Base-by-base conservation (phyloP, 2,329 filamentous ascomycete species). In the Cucurbitaria berberidis region DNA sequence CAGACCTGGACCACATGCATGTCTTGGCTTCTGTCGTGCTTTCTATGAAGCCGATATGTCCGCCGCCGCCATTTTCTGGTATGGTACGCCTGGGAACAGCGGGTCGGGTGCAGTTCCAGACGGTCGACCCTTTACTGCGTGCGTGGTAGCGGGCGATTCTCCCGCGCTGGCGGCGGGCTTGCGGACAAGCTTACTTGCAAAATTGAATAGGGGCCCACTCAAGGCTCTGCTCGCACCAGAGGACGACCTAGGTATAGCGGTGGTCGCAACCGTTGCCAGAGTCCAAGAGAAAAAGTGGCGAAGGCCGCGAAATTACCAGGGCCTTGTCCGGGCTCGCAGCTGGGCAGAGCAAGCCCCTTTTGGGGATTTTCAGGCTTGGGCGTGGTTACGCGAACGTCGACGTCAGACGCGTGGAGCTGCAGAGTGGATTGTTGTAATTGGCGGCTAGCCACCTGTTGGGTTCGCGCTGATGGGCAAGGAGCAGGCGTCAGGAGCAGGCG, bases 381-480 rank as follows among this genome's bases (percentile, higher is more conserved):
- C 32, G 42, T 45, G 54, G 42, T 46, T 51, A 60, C 40, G 48
- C 62, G 60, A 61, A 53, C 61, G 53, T 47, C 59, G 53, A 67
- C 64, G 63, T 66, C 64, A 67, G 60, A 63, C 56, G 57, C 59
- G 56, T 59, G 55, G 59, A 60, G 55, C 49, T 59, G 53, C 54
- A 35, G 51, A 44, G 49, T 52, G 41, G 46, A 39, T 29, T 52
- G 48, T 51, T 44, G 22, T 44, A 16, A 56, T 59, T 63, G 60
- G 57, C 53, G 48, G 51, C 55, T 52, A 50, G 24, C 40, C 48
- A 48, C 29, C 53, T 63, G 60, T 59, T 63, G 55, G 51, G 60
- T 45, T 47, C 34, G 57, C 54, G 58, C 55, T 59, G 60, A 48
- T 51, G 39, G 32, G 41, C 18, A 49, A 48, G 4, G 44, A 36